Evolutionary conservation across 176 grass and related monocot species (phyloP), one percentile per base, ranked within the genome.

Genomic region (Thalia dealbata): DNA sequence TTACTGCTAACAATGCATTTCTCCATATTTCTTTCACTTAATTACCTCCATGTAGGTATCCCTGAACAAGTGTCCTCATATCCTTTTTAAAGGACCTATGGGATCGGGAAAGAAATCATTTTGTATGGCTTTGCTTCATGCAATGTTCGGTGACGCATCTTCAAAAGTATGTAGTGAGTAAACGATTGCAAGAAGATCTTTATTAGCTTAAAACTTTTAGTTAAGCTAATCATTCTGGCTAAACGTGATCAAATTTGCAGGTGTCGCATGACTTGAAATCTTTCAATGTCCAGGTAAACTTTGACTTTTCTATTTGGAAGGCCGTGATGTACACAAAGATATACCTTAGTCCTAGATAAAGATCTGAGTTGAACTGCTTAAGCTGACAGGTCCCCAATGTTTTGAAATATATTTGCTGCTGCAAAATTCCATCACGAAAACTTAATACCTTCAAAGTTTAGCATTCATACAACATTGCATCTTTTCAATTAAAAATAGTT

Each of bases 21-120:
- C 18, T 81, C 29, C 55, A 56, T 22, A n/a, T 50, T 81, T 78
- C 59, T 78, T 42, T 78, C 25, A 3, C 6, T 48, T 42, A 63
- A 29, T 26, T 48, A 13, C 46, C 82, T 44, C 24, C 72, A 48
- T 63, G 62, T 78, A 91, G 85, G 70, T 87, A 13, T 82, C 79
- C n/a, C 24, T n/a, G 27, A 79, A 78, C 51, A 71, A 62, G 51
- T 91, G 73, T 72, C 85, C 88, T 32, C 85, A 87, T 81, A 84
- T 87, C 52, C 84, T 91, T 79, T 74, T 91, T 65, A 91, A 91
- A 81, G 88, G 88, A 13, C 85, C 88, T 82, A 35, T 50, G 1
- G 88, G 88, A 54, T 87, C 82, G 56, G 88, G 88, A 78, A 91
- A 87, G 70, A 91, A 81, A 54, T 87, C 88, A 63, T 82, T 91